Conservation (phyloP, 2,329 filamentous ascomycete species). For the Septoria petroselini region DNA sequence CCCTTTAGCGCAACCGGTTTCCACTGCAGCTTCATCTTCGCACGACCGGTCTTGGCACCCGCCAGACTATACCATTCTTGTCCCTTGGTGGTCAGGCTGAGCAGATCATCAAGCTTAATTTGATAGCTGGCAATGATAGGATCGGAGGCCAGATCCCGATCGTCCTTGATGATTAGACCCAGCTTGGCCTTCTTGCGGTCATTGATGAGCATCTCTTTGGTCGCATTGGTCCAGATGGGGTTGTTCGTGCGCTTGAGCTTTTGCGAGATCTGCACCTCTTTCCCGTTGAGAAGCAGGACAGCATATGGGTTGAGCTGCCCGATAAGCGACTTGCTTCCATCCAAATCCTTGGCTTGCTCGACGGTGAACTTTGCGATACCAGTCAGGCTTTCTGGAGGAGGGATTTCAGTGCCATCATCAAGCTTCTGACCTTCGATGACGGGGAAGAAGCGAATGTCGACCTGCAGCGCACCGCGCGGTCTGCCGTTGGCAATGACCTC, state of each 20-base stretch:
- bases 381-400: slow-evolving; percentile 83
- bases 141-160: slow-evolving; percentile 78
- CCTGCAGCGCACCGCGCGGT: slow-evolving; percentile 71
- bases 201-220: slow-evolving; percentile 91
- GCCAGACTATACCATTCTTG: slow-evolving; percentile 94
- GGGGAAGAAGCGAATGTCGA: slow-evolving; percentile 92
- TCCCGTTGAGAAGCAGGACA: slow-evolving; percentile 81
- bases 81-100: slow-evolving; percentile 85
- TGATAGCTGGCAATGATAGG: slow-evolving; percentile 88
- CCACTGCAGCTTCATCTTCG: slow-evolving; percentile 90
- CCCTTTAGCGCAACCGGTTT: slow-evolving; percentile 88
- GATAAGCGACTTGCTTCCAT: slow-evolving; percentile 86
- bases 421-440: slow-evolving; percentile 71
- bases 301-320: slow-evolving; percentile 91
- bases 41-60: slow-evolving; percentile 76
- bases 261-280: slow-evolving; percentile 82
- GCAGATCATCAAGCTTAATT: slow-evolving; percentile 90
- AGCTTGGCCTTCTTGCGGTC: slow-evolving; percentile 87
- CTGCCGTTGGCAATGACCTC: slow-evolving; percentile 84
- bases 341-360: slow-evolving; percentile 94
- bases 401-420: slow-evolving; percentile 72
- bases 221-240: slow-evolving; percentile 89
- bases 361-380: slow-evolving; percentile 92
- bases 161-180: slow-evolving; percentile 91
- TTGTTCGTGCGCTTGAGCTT: slow-evolving; percentile 97